phyloP scores from a whole-genome alignment of 805 yeast species.

The Kodamaea kakaduensis region DNA sequence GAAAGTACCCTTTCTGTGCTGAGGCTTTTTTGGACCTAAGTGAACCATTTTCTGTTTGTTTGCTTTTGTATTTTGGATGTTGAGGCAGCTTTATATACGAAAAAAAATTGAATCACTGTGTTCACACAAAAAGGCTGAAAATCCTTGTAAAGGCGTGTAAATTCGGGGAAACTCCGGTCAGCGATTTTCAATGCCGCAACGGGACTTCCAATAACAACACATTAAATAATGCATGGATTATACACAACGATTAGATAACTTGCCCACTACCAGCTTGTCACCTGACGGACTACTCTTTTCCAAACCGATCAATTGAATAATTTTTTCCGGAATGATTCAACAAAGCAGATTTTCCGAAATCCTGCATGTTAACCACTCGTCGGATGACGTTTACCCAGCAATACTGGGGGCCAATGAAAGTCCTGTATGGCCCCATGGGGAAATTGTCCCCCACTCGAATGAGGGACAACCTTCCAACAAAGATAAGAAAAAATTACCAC shows the following conservation, averaged over 20 bases:
- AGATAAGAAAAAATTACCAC: too few relatives aligned
- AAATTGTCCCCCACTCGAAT: background rate
- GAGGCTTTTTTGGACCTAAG: conserved; percentile 81
- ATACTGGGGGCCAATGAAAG: background rate
- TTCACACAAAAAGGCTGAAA: background rate
- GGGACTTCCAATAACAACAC: too few relatives aligned
- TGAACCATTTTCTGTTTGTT: conserved; percentile 61
- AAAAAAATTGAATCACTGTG: conserved; percentile 2
- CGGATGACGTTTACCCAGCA: conserved; percentile 1
- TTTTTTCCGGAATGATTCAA: conserved; percentile 1
- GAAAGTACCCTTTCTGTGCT: conserved; percentile 62
- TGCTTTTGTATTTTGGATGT: conserved; percentile 1
- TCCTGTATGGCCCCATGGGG: conserved; percentile 1
- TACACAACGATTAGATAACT: too few relatives aligned
- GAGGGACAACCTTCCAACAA: background rate
- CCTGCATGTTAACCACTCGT: background rate
- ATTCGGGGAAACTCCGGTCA: background rate
- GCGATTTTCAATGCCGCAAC: too few relatives aligned
- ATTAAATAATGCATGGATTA: too few relatives aligned
- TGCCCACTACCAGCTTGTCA: background rate
- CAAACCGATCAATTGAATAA: background rate
- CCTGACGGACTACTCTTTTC: conserved; percentile 4
- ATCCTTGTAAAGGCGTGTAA: background rate
- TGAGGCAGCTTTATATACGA: conserved; percentile 6
- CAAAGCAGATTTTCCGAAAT: conserved; percentile 2